A percentile compares a stretch with the other conserved stretches of the same genome.
Conservation (phyloP, 768 basidiomycete genomes). For the Boletus rubroflammeus region DNA sequence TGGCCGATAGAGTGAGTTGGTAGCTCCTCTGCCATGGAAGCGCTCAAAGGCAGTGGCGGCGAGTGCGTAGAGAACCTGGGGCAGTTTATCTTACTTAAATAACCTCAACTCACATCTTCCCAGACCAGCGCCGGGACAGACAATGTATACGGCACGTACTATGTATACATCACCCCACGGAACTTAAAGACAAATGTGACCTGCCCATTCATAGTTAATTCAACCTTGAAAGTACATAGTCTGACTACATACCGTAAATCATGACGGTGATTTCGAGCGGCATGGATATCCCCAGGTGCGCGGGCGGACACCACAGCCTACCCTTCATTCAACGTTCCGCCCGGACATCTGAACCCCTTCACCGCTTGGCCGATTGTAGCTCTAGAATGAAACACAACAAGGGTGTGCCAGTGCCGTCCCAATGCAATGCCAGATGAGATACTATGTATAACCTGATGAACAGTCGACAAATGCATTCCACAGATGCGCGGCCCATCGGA, state of each 20-base stretch:
- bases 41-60: background rate
- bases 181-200: background rate
- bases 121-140: background rate
- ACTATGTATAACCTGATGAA: background rate
- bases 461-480: background rate
- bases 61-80: background rate
- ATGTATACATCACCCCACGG: background rate
- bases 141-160: background rate
- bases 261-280: too few species aligned
- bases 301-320: background rate
- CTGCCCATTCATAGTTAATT: background rate
- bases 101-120: background rate
- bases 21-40: background rate
- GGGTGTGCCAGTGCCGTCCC: background rate
- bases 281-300: background rate
- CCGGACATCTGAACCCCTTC: background rate
- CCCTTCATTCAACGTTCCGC: background rate
- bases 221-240: background rate
- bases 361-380: slow-evolving; percentile 6
- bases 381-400: background rate
- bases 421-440: background rate
- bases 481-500: background rate
- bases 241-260: background rate
- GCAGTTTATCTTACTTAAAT: background rate
- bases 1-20: background rate